Evolutionary conservation across 2,329 filamentous ascomycete genomes (phyloP).

Genomic region (Sordariomycetes sp.): DNA sequence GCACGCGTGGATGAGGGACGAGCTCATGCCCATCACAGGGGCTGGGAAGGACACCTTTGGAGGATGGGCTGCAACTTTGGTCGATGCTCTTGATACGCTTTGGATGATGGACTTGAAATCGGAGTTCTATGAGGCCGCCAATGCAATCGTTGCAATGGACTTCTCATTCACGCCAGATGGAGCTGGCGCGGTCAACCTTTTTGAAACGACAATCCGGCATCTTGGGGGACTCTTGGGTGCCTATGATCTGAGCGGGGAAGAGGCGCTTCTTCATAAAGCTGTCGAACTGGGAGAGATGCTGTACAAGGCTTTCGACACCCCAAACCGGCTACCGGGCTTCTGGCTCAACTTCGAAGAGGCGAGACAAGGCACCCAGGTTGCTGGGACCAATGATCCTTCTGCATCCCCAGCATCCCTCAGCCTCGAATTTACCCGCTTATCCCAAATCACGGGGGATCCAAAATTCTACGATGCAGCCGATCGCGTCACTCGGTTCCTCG

Average conservation of each 20-base stretch:
- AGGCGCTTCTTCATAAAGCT: constrained; percentile 34
- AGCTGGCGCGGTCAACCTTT: constrained; percentile 32
- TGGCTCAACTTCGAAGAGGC: constrained; percentile 26
- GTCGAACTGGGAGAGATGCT: constrained; percentile 43
- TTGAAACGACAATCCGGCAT: constrained; percentile 47
- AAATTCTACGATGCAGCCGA: constrained; percentile 54
- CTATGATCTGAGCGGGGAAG: constrained; percentile 37
- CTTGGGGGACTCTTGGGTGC: constrained; percentile 42
- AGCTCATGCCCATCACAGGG: constrained; percentile 39
- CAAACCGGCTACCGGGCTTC: constrained; percentile 34
- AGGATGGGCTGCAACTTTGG: constrained; percentile 48
- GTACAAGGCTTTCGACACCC: constrained; percentile 41
- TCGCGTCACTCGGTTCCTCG: constrained; percentile 46
- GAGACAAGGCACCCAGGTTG: constrained; percentile 33
- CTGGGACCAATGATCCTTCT: constrained; percentile 23
- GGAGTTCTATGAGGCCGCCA: constrained; percentile 46
- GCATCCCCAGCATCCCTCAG: constrained; percentile 43
- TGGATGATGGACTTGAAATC: constrained; percentile 51
- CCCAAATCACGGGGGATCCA: constrained; percentile 50
- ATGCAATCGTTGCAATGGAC: constrained; percentile 35
- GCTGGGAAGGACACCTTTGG: constrained; percentile 37
- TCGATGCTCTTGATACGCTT: constrained; percentile 52
- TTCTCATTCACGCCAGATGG: constrained; percentile 33
- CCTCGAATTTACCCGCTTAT: constrained; percentile 55
- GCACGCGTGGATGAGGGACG: constrained; percentile 43